Base-by-base conservation (phyloP, 140 eudicot species). In the Anethum foeniculum region DNA sequence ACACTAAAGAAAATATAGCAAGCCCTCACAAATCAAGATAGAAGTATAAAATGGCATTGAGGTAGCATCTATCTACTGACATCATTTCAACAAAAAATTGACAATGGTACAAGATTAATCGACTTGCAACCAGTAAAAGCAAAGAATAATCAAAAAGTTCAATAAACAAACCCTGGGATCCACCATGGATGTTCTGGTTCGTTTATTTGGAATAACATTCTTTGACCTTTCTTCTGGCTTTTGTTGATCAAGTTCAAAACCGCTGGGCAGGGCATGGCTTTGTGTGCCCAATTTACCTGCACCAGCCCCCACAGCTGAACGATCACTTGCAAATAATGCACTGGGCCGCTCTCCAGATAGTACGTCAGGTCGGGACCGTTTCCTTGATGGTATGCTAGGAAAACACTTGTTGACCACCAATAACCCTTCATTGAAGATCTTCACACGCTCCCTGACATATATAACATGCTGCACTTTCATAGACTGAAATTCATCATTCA, bases 351-450 rank as follows among this genome's bases (percentile, higher is more conserved):
- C 97, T 39, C 88, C 87, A 76, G 96, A 78, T 79, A 90, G 76
- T 78, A 84, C 82, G 80, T 91, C 98, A 23, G 89, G 85, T 76
- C 97, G 89, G 23, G 95, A 88, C 87, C 98, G 86, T 84, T 91
- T 93, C 89, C 93, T 91, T 32, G 97, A 93, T 23, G 95, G 93
- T 76, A 88, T 91, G 81, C 90, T 82, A 39, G 98, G 98, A 76
- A 93, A 93, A 82, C 90, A 89, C 84, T 93, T 93, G 86, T 91
- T 89, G 19, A 89, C 73, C 64, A 87, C 90, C 7, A 94, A 88
- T 72, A 91, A 90, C 27, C 88, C 88, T 86, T 93, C 98, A 84
- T 87, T 88, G 77, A 91, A 91, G 43, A 87, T 87, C 92, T 93
- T 93, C 83, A 88, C 88, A 23, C 98, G 89, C 76, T 93, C 98